These are phyloP conservation scores for Gymnopilus dilepis DNA, from an alignment of 768 basidiomycete genomes.

Conservation along the genomic window DNA sequence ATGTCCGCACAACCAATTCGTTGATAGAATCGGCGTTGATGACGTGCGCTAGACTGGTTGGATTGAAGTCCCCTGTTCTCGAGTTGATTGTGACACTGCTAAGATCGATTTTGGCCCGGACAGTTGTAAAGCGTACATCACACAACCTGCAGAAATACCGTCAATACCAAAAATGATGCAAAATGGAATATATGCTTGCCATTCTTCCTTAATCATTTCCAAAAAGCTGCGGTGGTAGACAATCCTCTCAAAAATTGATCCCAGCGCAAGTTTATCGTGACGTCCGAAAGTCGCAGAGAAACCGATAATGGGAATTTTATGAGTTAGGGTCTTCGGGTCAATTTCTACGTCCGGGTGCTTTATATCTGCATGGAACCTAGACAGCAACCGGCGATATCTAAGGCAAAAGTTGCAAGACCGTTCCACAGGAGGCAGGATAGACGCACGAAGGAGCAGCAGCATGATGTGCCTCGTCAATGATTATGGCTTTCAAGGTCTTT, in stretches of 20 bases:
- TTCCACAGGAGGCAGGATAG: background rate
- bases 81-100: conserved; percentile 68
- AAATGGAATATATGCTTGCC: conserved; percentile 52
- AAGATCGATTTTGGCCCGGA: conserved; percentile 76
- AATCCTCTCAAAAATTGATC: conserved; percentile 87
- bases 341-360: conserved; percentile 53
- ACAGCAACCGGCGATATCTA: conserved; percentile 83
- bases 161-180: conserved; percentile 2
- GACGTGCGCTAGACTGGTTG: conserved; percentile 76
- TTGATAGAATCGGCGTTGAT: conserved; percentile 85
- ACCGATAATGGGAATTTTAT: conserved; percentile 83
- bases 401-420: background rate
- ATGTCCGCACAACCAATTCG: conserved; percentile 76
- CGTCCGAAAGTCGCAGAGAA: conserved; percentile 96
- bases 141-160: conserved; percentile 63
- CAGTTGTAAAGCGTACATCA: conserved; percentile 83
- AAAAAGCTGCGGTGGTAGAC: conserved; percentile 92
- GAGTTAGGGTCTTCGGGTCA: conserved; percentile 37
- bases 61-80: conserved; percentile 80
- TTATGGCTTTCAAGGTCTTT: conserved; percentile 67
- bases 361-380: conserved; percentile 77
- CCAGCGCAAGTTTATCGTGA: conserved; percentile 88
- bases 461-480: conserved; percentile 95
- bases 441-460: conserved; percentile 89
- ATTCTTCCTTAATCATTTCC: conserved; percentile 92